Evolutionary conservation across 768 basidiomycete species (phyloP), one percentile per base, ranked within the genome.

Genomic region (Phylloporus scabripes): DNA sequence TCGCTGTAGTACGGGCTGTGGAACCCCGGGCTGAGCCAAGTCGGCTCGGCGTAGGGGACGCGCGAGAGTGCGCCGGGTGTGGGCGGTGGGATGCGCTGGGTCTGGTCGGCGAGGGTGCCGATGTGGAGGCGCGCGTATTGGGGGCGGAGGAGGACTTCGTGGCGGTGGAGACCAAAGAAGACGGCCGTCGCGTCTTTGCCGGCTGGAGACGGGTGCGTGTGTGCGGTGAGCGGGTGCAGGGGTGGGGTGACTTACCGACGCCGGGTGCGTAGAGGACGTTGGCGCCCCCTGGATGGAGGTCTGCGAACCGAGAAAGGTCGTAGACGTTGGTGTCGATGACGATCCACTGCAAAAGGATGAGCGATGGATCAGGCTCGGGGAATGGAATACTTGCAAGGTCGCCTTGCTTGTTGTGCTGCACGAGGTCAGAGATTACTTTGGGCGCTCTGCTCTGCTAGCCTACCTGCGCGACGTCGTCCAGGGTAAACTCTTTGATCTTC

Each of bases 41-140:
- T 82, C 7, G 92, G 84, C 59, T 95, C 92, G 1, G 82, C 89
- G 58, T 92, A 94, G 0, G 92, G 92, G 0, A 93, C 81, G 51
- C 74, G 70, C 7, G 87, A 90, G 33, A 85, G 61, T n/a, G 78
- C 78, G 29, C 86, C 90, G 0, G 80, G 72, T 0, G 68, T 71
- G 5, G 74, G 74, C 20, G 77, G 65, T 58, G 74, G 75, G 61
- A 91, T 75, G 32, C 67, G 54, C 45, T 81, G 76, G 42, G 76
- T 69, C 62, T 86, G 73, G 14, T 81, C 85, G 15, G 68, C 62
- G 48, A 87, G 70, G 36, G 66, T 75, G 31, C 86, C 85, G 45
- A 87, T 79, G 55, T 83, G 81, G 28, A 87, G 74, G 14, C 86
- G 80, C 3, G 78, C 72, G 52, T 85, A 88, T 56, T 87, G 84